phyloP scores from a whole-genome alignment of 345 rosid genomes.

The Arabis alpina region DNA sequence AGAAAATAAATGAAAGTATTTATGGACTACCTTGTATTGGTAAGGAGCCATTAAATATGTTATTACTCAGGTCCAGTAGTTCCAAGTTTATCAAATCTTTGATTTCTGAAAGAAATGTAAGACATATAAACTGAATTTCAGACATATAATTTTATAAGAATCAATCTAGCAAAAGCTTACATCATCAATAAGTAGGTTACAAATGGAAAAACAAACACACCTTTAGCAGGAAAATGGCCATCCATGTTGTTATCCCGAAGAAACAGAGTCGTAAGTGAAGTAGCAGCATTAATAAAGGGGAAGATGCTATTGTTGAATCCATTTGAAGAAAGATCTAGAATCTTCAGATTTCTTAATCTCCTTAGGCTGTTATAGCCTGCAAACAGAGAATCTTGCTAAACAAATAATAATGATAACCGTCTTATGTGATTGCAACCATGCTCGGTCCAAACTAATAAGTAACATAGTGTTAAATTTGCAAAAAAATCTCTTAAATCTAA shows the following conservation, averaged over 20 bases:
- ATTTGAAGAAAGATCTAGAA: constrained; percentile 15
- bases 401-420: not conserved
- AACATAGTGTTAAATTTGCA: too few relatives aligned
- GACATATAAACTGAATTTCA: too few relatives aligned
- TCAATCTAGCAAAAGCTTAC: too few relatives aligned
- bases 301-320: constrained; percentile 10
- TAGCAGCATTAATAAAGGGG: constrained; percentile 20
- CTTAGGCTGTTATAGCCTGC: constrained; percentile 22
- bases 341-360: constrained; percentile 18
- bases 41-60: constrained; percentile 4
- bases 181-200: too few relatives aligned
- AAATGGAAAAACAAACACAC: not conserved
- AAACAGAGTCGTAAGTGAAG: constrained; percentile 23
- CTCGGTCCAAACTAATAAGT: too few relatives aligned
- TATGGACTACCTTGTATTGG: too few relatives aligned
- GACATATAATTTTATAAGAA: not conserved
- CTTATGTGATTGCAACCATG: too few relatives aligned
- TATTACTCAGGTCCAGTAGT: constrained; percentile 2
- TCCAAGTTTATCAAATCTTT: constrained; percentile 12
- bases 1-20: too few relatives aligned
- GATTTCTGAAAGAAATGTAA: not conserved
- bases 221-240: constrained; percentile 11
- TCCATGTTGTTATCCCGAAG: not conserved
- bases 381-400: not conserved
- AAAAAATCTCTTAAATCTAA: too few relatives aligned